Evolutionary conservation across 2,329 filamentous ascomycete species (phyloP).

Genomic region (Xylariaceae sp.): DNA sequence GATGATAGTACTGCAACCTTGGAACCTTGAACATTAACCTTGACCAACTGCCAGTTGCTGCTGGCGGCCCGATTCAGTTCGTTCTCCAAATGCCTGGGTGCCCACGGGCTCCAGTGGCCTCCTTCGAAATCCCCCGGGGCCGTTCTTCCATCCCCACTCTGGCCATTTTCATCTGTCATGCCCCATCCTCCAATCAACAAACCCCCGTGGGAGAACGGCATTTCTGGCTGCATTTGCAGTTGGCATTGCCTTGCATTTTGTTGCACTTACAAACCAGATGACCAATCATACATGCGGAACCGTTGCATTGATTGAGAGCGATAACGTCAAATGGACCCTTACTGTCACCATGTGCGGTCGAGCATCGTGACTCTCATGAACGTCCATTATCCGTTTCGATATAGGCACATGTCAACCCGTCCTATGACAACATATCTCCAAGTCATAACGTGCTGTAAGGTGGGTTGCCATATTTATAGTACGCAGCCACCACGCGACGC

Average conservation of each 20-base stretch:
- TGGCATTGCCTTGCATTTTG: slow-evolving; percentile 16
- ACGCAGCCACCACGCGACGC: background rate
- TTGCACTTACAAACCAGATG: slow-evolving; percentile 10
- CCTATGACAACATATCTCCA: slow-evolving; percentile 15
- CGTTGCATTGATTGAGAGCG: background rate
- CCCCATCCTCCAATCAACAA: background rate
- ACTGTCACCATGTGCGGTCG: slow-evolving; percentile 13
- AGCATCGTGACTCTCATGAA: background rate
- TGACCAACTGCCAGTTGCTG: background rate
- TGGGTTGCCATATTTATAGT: slow-evolving; percentile 5
- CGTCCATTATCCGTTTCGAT: background rate
- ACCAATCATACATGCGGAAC: slow-evolving; percentile 17
- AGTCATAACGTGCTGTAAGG: slow-evolving; percentile 11
- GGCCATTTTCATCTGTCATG: background rate
- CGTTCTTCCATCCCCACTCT: background rate
- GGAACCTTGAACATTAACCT: too few species aligned
- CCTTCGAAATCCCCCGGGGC: background rate
- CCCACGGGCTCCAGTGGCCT: too few species aligned
- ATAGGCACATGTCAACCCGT: background rate
- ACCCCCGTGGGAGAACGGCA: background rate
- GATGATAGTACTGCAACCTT: too few species aligned
- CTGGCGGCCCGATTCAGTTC: background rate
- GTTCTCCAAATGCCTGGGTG: too few species aligned
- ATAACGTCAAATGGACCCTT: slow-evolving; percentile 20
- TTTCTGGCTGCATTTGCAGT: slow-evolving; percentile 5